Evolutionary conservation across 1,284 basidiomycete species (phyloP), one percentile per base, ranked within the genome.

Genomic region (Ustilago cynodontis): DNA sequence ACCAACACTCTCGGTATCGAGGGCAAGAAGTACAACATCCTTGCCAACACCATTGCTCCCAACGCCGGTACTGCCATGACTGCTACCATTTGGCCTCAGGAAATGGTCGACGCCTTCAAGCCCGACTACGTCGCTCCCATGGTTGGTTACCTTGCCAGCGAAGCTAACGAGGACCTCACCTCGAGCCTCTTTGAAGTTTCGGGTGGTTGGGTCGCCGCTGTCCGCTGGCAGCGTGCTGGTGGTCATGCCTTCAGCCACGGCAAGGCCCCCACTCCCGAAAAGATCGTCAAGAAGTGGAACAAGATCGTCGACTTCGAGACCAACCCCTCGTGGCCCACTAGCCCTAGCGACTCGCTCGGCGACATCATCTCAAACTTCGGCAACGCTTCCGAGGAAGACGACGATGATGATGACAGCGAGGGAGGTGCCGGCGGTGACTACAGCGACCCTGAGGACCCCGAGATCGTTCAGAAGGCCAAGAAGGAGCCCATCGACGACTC

Each of bases 61-160:
- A 92, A 92, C 61, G 95, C 94, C 51, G 95, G 94, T 35, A 83
- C 81, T 20, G 78, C 84, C 60, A 86, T 86, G 86, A 87, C 86
- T 11, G 79, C 84, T 35, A 87, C 82, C 37, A 86, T 82, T 79
- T 93, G 92, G 92, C 90, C 93, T 20, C 91, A 93, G 86, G 94
- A 97, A 86, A 93, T 95, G 92, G 91, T 98, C 39, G 92, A 97
- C 73, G 93, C 93, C 14, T 94, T 96, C 90, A 95, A 95, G 91
- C 94, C 96, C 53, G 95, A 98, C 82, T 97, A 89, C 81, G 91
- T 99, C 65, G 94, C 96, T 2, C 90, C 97, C 20, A 86, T 98
- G 56, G 94, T 98, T 28, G 95, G 94, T 6, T 99, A 93, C 87
- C 90, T 99, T 29, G 92, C 91, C 11, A 95, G 93, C 84, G 90